phyloP scores from a whole-genome alignment of 108 stramenopile species.

The Nannochloropsis oceanica region DNA sequence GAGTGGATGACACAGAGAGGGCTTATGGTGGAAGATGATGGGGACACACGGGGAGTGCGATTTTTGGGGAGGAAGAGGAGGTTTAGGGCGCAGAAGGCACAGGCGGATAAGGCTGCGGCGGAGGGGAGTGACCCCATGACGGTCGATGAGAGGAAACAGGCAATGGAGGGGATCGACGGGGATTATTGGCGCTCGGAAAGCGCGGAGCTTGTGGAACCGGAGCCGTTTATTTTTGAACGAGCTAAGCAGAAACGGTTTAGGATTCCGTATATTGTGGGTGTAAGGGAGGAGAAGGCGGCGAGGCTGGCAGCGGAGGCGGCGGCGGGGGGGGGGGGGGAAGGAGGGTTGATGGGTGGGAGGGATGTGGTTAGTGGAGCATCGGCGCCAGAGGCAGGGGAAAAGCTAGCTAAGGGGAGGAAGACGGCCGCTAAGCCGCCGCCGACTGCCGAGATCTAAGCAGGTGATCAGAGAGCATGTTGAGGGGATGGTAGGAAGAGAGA shows the following conservation, averaged over 20 bases:
- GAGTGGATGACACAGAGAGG: background rate
- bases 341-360: no score
- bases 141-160: background rate
- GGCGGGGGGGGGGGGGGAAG: background rate
- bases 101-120: background rate
- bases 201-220: background rate
- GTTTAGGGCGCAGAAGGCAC: background rate
- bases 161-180: background rate
- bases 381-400: background rate
- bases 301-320: background rate
- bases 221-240: background rate
- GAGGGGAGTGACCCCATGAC: background rate
- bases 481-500: no score
- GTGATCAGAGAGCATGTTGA: no score
- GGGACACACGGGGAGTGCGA: background rate
- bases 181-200: background rate
- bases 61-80: background rate
- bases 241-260: background rate
- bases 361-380: no score
- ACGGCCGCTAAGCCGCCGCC: background rate
- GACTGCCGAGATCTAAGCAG: background rate
- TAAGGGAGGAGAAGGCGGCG: background rate
- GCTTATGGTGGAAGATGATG: background rate
- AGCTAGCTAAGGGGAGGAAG: background rate
- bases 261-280: background rate